Base-by-base conservation (phyloP, 2,329 filamentous ascomycete genomes). In the Byssochlamys sp. region DNA sequence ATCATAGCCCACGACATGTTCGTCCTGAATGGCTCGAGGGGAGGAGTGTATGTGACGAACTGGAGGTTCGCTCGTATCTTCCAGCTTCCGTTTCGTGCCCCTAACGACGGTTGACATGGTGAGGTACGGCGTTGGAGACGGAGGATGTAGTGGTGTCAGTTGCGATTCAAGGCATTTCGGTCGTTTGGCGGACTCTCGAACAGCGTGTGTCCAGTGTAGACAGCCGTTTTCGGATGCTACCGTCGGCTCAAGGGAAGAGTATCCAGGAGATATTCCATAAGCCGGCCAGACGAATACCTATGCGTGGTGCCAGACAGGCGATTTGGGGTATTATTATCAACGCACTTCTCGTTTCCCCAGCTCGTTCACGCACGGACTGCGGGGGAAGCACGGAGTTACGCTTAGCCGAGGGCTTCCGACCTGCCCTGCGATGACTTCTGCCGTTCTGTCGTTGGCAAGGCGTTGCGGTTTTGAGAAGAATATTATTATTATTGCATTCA, bases 71-170 rank as follows among this genome's bases (percentile, higher is more conserved):
- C 67, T 67, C 24, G 63, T 55, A 54, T 70, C 65, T 50, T 65
- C 60, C 25, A 70, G 58, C 59, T 70, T 69, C 60, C 70, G 68
- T 58, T 72, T 72, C 26, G 62, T 60, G 27, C 67, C 67, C 45
- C 67, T 66, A 53, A 65, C 66, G 39, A 71, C 60, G 49, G 70
- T 62, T 39, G 70, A 71, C 70, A 72, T 68, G 28, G 33, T 65
- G 58, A 27, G 49, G 25, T 26, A 28, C 5, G 49, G 49, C 3
- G 49, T 10, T 51, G 27, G 25, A 27, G 7, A 19, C 31, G 28
- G n/a, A 54, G 24, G 19, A 54, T 54, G 5, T 24, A 14, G 5
- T 14, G 12, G 27, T 28, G 27, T 26, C 25, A 51, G 12, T 28
- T 51, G 49, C 27, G 49, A 28, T 28, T 19, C 49, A 51, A 28